Evolutionary conservation across 78 protist genomes (phyloP).

Genomic region (Bodo saltans): DNA sequence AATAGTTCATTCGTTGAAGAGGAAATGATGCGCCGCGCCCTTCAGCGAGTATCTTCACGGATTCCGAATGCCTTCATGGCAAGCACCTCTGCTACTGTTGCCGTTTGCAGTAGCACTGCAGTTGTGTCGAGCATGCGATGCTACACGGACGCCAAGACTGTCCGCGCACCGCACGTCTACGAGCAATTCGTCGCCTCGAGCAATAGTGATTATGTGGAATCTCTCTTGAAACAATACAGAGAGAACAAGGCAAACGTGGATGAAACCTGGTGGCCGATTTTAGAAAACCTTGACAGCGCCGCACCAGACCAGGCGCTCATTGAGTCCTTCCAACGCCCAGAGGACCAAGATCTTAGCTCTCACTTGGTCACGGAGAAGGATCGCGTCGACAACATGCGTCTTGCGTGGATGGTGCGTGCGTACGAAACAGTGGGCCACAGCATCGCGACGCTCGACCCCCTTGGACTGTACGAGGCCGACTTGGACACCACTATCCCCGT

Average conservation of each 20-base stretch:
- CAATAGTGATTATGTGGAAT: neutral
- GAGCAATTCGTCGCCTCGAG: neutral
- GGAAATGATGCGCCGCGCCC: too few species aligned
- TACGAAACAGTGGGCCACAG: neutral
- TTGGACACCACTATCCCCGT: constrained; percentile 2
- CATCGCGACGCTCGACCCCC: constrained; percentile 1
- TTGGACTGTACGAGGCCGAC: neutral
- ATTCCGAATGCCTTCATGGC: too few species aligned
- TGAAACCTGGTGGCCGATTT: neutral
- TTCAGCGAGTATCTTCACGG: too few species aligned
- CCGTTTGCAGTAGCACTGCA: too few species aligned
- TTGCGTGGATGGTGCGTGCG: neutral
- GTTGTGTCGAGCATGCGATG: too few species aligned
- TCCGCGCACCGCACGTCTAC: neutral
- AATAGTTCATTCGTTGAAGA: too few species aligned
- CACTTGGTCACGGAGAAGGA: too few species aligned
- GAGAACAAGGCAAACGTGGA: neutral
- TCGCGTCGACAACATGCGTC: neutral
- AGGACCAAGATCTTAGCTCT: neutral
- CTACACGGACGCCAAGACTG: neutral
- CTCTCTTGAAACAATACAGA: too few species aligned
- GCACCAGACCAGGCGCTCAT: neutral
- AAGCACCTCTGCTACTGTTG: too few species aligned
- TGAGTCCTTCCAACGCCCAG: neutral
- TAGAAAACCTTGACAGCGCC: neutral